Evolutionary conservation across 129 eudicot species (phyloP).

Genomic region (Oenanthe sinensis): DNA sequence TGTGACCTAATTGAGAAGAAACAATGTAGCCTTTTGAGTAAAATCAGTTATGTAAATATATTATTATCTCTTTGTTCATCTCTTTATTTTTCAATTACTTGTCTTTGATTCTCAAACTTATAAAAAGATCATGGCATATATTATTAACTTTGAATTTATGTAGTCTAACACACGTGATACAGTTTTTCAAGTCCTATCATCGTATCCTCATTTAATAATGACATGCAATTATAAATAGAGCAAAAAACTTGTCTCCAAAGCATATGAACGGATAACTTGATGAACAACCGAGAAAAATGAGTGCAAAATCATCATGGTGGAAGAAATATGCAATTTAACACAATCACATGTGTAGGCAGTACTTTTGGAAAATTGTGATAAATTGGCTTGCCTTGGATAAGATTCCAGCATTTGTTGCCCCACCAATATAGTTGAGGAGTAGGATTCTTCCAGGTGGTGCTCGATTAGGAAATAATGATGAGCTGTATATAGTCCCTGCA

Average conservation of each 20-base stretch:
- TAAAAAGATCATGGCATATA: too few species aligned
- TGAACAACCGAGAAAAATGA: neutral
- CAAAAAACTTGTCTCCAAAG: neutral
- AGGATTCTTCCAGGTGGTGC: slow-evolving; percentile 88
- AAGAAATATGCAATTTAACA: neutral
- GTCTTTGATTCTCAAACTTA: too few species aligned
- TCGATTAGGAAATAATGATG: slow-evolving; percentile 91
- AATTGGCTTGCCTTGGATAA: slow-evolving; percentile 50
- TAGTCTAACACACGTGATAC: neutral
- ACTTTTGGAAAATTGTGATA: neutral
- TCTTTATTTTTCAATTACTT: too few species aligned
- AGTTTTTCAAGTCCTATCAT: neutral
- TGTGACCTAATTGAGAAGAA: too few species aligned
- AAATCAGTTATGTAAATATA: too few species aligned
- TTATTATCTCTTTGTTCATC: too few species aligned
- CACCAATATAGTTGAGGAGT: slow-evolving; percentile 89
- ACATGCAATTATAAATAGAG: neutral
- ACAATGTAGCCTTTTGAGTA: too few species aligned
- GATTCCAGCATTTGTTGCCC: slow-evolving; percentile 79
- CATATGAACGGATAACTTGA: neutral
- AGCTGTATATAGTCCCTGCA: slow-evolving; percentile 89
- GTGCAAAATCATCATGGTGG: neutral
- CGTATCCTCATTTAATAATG: neutral
- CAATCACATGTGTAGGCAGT: neutral
- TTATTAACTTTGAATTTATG: neutral